phyloP scores from a whole-genome alignment of 139 green algal genomes.

The Marvania coccoides region DNA sequence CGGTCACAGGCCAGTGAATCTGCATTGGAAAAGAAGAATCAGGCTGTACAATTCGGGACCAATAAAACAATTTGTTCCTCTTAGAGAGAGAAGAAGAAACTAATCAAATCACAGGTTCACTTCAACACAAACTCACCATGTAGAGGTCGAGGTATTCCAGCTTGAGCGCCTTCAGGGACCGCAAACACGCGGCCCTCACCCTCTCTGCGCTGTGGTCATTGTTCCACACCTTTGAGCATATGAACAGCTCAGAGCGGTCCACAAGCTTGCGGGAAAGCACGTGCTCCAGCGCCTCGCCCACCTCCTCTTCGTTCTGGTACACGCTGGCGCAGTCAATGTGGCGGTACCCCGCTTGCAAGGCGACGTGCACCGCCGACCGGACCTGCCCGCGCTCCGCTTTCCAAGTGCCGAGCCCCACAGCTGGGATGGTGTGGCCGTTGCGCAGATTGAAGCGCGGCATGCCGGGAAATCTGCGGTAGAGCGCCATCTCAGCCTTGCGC shows the following conservation, averaged over 20 bases:
- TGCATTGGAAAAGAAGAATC: conserved; percentile 19
- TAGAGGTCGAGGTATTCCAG: conserved; percentile 85
- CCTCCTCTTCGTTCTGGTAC: conserved; percentile 44
- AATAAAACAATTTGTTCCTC: background rate
- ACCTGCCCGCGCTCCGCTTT: conserved; percentile 39
- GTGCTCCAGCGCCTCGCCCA: conserved; percentile 30
- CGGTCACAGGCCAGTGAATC: conserved; percentile 53
- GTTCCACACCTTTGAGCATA: conserved; percentile 67
- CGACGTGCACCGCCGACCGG: conserved; percentile 16
- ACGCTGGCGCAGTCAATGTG: conserved; percentile 46
- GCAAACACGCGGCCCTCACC: conserved; percentile 21
- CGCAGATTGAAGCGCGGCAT: conserved; percentile 11
- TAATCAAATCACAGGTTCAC: no score
- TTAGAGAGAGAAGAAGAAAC: background rate
- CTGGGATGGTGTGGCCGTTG: conserved; percentile 19
- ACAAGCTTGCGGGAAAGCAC: conserved; percentile 21
- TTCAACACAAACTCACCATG: no score
- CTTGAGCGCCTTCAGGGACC: conserved; percentile 63
- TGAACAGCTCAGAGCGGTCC: conserved; percentile 47
- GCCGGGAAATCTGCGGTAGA: background rate
- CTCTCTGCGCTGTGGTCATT: conserved; percentile 8
- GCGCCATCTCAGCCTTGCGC: background rate
- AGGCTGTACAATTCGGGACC: background rate
- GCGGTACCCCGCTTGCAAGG: conserved; percentile 35
- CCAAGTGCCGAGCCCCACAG: conserved; percentile 41